These are phyloP conservation scores for Begonia fuchsioides DNA, from an alignment of 306 rosid genomes.

Conservation along the genomic window DNA sequence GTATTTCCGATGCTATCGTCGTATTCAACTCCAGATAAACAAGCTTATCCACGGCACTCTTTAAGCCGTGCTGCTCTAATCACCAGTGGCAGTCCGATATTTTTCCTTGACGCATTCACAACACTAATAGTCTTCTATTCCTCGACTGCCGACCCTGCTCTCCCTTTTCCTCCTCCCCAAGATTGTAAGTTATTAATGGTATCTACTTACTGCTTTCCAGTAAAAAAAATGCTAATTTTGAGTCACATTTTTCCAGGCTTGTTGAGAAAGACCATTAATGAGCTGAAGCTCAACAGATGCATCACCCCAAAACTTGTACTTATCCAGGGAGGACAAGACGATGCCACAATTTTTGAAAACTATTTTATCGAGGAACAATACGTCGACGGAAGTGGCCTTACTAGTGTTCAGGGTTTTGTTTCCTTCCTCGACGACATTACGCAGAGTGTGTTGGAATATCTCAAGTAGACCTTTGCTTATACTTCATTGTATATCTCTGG, in stretches of 20 bases:
- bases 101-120: slow-evolving; percentile 92
- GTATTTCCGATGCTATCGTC: slow-evolving; percentile 86
- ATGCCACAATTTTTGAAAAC: slow-evolving; percentile 74
- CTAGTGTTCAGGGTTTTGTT: slow-evolving; percentile 77
- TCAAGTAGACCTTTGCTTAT: slow-evolving; percentile 22
- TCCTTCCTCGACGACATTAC: slow-evolving; percentile 63
- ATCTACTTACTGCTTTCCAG: slow-evolving; percentile 5
- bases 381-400: slow-evolving; percentile 77
- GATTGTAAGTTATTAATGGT: slow-evolving; percentile 49
- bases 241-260: slow-evolving; percentile 42
- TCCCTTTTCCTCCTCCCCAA: slow-evolving; percentile 94
- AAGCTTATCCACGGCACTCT: slow-evolving; percentile 89
- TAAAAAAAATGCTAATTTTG: neutral
- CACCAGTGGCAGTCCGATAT: slow-evolving; percentile 95
- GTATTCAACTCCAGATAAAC: slow-evolving; percentile 67
- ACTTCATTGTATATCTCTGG: no score
- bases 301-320: slow-evolving; percentile 83
- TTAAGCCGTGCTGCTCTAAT: slow-evolving; percentile 85
- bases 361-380: slow-evolving; percentile 93
- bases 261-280: slow-evolving; percentile 62
- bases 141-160: slow-evolving; percentile 66
- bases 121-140: slow-evolving; percentile 80
- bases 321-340: slow-evolving; percentile 80
- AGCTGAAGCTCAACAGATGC: slow-evolving; percentile 76
- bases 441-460: slow-evolving; percentile 57